A percentile compares a stretch with the other conserved stretches of the same genome.
These are phyloP conservation scores for Pyrenula aspistea DNA, from an alignment of 495 filamentous ascomycete genomes.

Conservation along the genomic window DNA sequence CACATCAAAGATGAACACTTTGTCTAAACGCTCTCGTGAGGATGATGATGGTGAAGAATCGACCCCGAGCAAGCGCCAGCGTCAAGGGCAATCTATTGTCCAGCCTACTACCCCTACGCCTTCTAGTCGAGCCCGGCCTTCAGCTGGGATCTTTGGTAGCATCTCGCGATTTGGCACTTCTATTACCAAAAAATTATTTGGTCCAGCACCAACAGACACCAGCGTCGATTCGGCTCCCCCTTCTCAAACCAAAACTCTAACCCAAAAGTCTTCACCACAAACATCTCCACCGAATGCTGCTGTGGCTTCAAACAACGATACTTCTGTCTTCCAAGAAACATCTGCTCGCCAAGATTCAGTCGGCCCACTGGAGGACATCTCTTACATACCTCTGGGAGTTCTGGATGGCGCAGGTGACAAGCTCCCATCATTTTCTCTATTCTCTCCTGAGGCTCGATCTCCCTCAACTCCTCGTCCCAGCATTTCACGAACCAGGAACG, in stretches of 20 bases:
- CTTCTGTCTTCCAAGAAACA: not conserved
- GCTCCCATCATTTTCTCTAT: not conserved
- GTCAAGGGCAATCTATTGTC: not conserved
- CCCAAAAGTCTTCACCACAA: too few relatives aligned
- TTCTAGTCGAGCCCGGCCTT: not conserved
- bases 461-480: not conserved
- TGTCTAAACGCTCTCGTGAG: not conserved
- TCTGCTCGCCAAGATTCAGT: not conserved
- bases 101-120: not conserved
- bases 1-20: not conserved
- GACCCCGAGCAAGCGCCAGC: not conserved
- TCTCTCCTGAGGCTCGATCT: not conserved
- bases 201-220: not conserved
- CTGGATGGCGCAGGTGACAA: not conserved
- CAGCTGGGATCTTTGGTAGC: not conserved
- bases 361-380: not conserved
- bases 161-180: not conserved
- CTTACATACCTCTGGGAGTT: not conserved
- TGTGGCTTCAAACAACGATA: not conserved
- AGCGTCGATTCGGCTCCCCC: not conserved
- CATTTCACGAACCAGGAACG: not conserved
- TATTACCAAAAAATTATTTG: not conserved
- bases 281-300: not conserved
- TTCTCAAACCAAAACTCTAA: not conserved
- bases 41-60: not conserved